These are phyloP conservation scores for Oxyria digyna DNA, from an alignment of 148 eudicot species.

Conservation along the genomic window DNA sequence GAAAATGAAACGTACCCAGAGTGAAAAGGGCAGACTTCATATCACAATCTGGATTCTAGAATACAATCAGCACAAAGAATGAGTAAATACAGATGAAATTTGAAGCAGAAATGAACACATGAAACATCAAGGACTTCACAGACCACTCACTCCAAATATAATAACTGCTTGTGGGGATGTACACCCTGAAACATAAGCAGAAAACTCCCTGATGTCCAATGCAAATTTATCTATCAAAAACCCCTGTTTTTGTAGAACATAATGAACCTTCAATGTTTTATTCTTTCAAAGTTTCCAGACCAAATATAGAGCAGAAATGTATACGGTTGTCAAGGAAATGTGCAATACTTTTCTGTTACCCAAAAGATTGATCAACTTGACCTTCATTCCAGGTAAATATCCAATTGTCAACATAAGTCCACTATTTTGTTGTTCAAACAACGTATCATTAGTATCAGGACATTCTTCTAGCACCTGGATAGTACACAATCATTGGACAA, in stretches of 20 bases:
- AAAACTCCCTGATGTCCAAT: conserved; percentile 37
- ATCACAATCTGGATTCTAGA: conserved; percentile 36
- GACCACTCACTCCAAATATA: conserved; percentile 65
- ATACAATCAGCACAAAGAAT: conserved; percentile 15
- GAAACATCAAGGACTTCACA: conserved; percentile 7
- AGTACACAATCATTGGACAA: neutral
- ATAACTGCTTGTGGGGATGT: conserved; percentile 67
- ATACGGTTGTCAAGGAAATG: neutral
- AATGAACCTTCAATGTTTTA: neutral
- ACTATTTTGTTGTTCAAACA: neutral
- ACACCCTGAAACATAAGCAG: conserved; percentile 44
- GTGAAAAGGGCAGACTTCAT: conserved; percentile 53
- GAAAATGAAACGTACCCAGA: conserved; percentile 52
- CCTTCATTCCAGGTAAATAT: conserved; percentile 70
- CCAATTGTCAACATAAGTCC: conserved; percentile 70
- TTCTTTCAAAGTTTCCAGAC: neutral
- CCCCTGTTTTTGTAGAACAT: conserved; percentile 13
- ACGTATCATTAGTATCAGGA: neutral
- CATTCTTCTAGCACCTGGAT: neutral
- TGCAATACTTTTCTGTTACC: neutral
- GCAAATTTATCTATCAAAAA: conserved; percentile 47
- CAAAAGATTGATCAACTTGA: conserved; percentile 14
- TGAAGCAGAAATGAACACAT: neutral
- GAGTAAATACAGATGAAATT: conserved; percentile 11
- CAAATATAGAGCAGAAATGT: neutral